Percentiles rank a stretch among this genome's conserved stretches.
Evolutionary conservation across 2,329 filamentous ascomycete genomes (phyloP).

Genomic region (Fusarium vanettenii): DNA sequence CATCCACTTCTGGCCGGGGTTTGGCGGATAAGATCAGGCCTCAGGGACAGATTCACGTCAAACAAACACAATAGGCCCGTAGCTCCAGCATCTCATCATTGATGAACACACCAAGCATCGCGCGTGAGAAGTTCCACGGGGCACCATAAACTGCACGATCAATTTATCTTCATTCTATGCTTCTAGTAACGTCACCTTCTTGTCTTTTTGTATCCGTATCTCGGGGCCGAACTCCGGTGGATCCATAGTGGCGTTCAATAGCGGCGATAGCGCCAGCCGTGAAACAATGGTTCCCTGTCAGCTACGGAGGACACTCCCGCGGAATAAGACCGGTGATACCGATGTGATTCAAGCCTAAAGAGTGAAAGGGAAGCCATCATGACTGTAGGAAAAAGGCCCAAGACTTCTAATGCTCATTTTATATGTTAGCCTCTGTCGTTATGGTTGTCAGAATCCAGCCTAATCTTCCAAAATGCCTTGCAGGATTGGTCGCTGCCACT

Average conservation of each 20-base stretch:
- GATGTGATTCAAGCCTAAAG: neutral
- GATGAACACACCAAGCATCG: neutral
- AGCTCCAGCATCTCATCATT: neutral
- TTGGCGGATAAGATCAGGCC: neutral
- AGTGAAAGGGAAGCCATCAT: neutral
- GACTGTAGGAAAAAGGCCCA: neutral
- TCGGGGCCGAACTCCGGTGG: neutral
- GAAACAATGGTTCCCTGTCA: neutral
- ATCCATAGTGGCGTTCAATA: neutral
- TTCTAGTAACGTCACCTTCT: neutral
- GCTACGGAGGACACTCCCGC: neutral
- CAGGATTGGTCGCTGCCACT: neutral
- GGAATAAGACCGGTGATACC: neutral
- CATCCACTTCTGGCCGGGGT: neutral
- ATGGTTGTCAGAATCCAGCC: too few species aligned
- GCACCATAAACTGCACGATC: too few species aligned
- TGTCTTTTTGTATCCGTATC: neutral
- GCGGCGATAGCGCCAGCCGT: neutral
- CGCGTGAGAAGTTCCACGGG: rapidly evolving
- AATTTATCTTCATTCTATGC: neutral
- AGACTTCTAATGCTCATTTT: too few species aligned
- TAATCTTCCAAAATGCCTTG: neutral
- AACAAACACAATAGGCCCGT: neutral
- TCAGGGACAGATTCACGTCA: neutral
- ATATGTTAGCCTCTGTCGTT: too few species aligned